phyloP scores from a whole-genome alignment of 257 asterid genomes.

The Penstemon eatonii region DNA sequence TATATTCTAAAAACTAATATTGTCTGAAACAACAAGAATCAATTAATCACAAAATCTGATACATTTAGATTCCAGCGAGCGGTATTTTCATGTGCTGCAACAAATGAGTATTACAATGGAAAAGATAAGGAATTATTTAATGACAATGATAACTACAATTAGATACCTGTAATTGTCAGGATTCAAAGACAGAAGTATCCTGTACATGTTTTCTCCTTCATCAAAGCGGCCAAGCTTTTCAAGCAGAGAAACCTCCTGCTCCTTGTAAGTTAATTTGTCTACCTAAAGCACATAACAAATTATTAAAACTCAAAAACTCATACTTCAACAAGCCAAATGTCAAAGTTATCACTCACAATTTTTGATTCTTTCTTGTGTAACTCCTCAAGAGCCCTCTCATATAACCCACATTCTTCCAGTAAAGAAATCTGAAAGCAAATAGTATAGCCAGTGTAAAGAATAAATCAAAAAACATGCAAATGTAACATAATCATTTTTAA shows the following conservation, averaged over 20 bases:
- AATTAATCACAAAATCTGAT: too few species aligned
- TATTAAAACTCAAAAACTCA: background rate
- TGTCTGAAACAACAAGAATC: too few species aligned
- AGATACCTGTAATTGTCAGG: slow-evolving; percentile 90
- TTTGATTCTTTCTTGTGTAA: slow-evolving; percentile 76
- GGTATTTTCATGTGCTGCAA: too few species aligned
- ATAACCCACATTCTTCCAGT: slow-evolving; percentile 83
- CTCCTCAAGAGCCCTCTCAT: slow-evolving; percentile 89
- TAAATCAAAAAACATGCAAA: slow-evolving; percentile 10
- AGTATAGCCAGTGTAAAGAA: slow-evolving; percentile 20
- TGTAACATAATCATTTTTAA: slow-evolving; percentile 11
- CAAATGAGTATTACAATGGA: too few species aligned
- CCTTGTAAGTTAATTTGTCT: slow-evolving; percentile 81
- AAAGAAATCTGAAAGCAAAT: slow-evolving; percentile 62
- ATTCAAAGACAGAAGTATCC: slow-evolving; percentile 77
- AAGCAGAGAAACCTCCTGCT: slow-evolving; percentile 85
- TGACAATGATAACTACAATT: background rate
- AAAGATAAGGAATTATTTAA: too few species aligned
- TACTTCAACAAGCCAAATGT: slow-evolving; percentile 16
- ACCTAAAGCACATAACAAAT: slow-evolving; percentile 50
- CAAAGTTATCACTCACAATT: slow-evolving; percentile 60
- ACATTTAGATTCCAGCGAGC: too few species aligned
- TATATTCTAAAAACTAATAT: too few species aligned
- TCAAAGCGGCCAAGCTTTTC: slow-evolving; percentile 74
- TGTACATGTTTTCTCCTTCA: slow-evolving; percentile 79